Evolutionary conservation across 192 early-diverging fungal species (phyloP).

Genomic region (Chytriomyces sp.): DNA sequence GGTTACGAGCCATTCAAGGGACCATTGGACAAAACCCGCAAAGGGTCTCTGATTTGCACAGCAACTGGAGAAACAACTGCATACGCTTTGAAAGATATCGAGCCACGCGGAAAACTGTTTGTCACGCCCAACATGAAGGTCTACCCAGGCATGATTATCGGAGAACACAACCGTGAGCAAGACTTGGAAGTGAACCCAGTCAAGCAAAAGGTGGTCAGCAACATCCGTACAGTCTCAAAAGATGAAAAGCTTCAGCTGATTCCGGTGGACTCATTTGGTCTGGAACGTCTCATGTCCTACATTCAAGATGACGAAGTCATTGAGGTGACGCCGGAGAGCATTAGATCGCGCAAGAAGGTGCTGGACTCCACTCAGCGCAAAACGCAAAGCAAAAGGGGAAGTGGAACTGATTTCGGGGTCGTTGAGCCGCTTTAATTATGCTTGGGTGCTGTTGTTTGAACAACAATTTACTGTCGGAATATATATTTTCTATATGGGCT

Average conservation of each 20-base stretch:
- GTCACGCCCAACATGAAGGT: constrained; percentile 73
- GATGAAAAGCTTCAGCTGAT: constrained; percentile 76
- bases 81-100: constrained; percentile 76
- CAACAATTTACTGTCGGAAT: too few relatives aligned
- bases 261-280: constrained; percentile 67
- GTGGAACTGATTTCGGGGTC: constrained; percentile 42
- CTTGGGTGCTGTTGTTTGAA: not conserved
- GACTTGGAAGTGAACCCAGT: constrained; percentile 87
- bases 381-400: constrained; percentile 37
- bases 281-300: constrained; percentile 83
- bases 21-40: constrained; percentile 73
- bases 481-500: too few relatives aligned
- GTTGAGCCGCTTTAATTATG: constrained; percentile 22
- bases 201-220: constrained; percentile 80
- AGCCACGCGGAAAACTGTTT: constrained; percentile 82
- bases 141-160: constrained; percentile 87
- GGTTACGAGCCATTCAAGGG: constrained; percentile 77
- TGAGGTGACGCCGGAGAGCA: constrained; percentile 76
- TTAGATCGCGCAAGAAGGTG: constrained; percentile 78
- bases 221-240: constrained; percentile 78
- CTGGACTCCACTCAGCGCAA: constrained; percentile 73
- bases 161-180: constrained; percentile 76
- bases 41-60: constrained; percentile 77
- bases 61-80: constrained; percentile 69
- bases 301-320: constrained; percentile 82